Conservation (phyloP, 208 protist species). For the Trypanosoma conorhini region DNA sequence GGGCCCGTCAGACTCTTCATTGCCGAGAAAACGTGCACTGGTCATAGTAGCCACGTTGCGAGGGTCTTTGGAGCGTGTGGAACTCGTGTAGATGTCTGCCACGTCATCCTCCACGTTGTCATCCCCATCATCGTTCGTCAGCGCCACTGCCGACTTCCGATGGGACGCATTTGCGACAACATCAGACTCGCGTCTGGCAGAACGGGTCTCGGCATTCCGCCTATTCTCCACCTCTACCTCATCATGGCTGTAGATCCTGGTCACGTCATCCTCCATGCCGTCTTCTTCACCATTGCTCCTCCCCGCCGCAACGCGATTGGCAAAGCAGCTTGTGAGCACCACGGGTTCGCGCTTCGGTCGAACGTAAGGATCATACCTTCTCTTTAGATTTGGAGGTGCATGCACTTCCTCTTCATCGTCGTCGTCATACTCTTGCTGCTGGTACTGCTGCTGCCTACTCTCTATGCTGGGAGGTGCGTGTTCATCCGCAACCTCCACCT, state of each 20-base stretch:
- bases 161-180: neutral
- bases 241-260: slow-evolving; percentile 66
- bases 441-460: neutral
- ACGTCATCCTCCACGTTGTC: slow-evolving; percentile 31
- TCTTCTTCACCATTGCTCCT: slow-evolving; percentile 26
- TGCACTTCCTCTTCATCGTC: slow-evolving; percentile 20
- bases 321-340: slow-evolving; percentile 65
- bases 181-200: neutral
- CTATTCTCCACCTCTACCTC: slow-evolving; percentile 36
- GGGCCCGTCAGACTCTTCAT: neutral
- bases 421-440: slow-evolving; percentile 9
- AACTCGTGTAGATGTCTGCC: slow-evolving; percentile 4
- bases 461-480: neutral
- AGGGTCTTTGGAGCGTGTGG: neutral
- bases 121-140: neutral
- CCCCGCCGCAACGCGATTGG: slow-evolving; percentile 7
- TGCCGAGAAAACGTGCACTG: neutral
- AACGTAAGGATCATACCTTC: slow-evolving; percentile 51
- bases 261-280: slow-evolving; percentile 58
- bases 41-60: neutral
- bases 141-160: neutral
- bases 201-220: neutral
- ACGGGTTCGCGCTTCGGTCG: slow-evolving; percentile 49
- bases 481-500: slow-evolving; percentile 7
- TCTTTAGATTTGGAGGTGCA: slow-evolving; percentile 52